These are phyloP conservation scores for Dimocarpus longan DNA, from an alignment of 345 rosid species.

Conservation along the genomic window DNA sequence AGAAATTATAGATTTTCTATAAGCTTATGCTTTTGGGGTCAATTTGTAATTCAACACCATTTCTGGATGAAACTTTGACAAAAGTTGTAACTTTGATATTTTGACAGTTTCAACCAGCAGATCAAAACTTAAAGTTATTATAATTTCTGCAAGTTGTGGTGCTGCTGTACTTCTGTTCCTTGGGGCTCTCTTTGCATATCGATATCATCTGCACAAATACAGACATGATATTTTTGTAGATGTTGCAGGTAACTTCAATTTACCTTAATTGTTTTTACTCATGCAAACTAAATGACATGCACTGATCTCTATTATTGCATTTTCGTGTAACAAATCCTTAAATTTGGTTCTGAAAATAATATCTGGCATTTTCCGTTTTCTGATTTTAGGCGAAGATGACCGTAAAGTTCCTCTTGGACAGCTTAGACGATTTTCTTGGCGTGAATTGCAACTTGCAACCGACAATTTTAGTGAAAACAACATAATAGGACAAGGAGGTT, in stretches of 20 bases:
- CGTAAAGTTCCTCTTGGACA: constrained; percentile 67
- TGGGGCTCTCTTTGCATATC: constrained; percentile 52
- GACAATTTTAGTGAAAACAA: constrained; percentile 77
- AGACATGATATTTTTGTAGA: constrained; percentile 63
- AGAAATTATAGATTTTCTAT: not conserved
- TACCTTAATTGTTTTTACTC: not conserved
- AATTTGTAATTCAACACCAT: not conserved
- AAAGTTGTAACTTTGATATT: constrained; percentile 1
- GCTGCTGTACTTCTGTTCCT: constrained; percentile 51
- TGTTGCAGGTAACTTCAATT: constrained; percentile 61
- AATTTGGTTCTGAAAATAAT: not conserved
- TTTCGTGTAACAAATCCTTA: not conserved
- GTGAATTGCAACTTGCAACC: constrained; percentile 79
- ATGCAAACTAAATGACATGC: not conserved
- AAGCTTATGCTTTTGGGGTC: not conserved
- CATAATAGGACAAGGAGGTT: constrained; percentile 91
- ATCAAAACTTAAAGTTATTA: constrained; percentile 57
- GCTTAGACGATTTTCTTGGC: constrained; percentile 73
- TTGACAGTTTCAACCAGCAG: constrained; percentile 57
- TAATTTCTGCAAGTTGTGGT: constrained; percentile 55
- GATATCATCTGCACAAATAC: constrained; percentile 47
- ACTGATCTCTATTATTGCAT: not conserved
- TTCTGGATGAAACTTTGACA: not conserved
- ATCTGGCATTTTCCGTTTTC: not conserved
- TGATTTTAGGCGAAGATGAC: constrained; percentile 69